Base-by-base conservation (phyloP, 1,139 yeast species). In the Diutina pseudorugosa region DNA sequence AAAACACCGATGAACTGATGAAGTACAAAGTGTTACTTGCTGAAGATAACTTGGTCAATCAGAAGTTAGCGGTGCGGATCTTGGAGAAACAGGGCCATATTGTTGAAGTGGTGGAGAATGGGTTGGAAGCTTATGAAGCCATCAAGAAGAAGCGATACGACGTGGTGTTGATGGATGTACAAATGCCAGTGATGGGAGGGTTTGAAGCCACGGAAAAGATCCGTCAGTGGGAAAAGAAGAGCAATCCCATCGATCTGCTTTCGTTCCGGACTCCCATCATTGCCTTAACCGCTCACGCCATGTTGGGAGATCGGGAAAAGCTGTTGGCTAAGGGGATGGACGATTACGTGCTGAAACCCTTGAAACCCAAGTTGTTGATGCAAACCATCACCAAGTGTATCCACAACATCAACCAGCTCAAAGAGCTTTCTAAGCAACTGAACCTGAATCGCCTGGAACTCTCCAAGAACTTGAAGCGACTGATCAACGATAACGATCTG, bases 121-220 rank as follows among this genome's bases (percentile, higher is more conserved):
- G 96, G 12, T 71, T 81, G 55, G 90, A 86, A 61, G 95, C 95
- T 0, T 79, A 79, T 60, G 89, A 87, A 58, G 91, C 91, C 0
- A 82, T 86, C 47, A 76, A 82, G 63, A 81, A 79, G 64, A 67
- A 62, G 44, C 74, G 78, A 48, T 87, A 82, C 64, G 95, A 88
- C 62, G 93, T 85, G 51, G 88, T 88, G 16, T 75, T 88, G 59
- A 88, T 88, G 96, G 96, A 88, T 70, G 95, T 88, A 47, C 95
- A 88, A 67, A 88, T 88, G 96, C 96, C 96, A 6, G 89, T 87
- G 8, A 87, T 88, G 94, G 95, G 95, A 49, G 96, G 96, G 0
- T 88, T 88, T 64, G 95, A 88, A 63, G 95, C 95, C 3, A 87
- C 95, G 1, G 88, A 85, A 54, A 79, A 82, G 65, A 88, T 88